phyloP scores from a whole-genome alignment of 225 moss, liverwort and hornwort genomes.

The Anthoceros angustus region DNA sequence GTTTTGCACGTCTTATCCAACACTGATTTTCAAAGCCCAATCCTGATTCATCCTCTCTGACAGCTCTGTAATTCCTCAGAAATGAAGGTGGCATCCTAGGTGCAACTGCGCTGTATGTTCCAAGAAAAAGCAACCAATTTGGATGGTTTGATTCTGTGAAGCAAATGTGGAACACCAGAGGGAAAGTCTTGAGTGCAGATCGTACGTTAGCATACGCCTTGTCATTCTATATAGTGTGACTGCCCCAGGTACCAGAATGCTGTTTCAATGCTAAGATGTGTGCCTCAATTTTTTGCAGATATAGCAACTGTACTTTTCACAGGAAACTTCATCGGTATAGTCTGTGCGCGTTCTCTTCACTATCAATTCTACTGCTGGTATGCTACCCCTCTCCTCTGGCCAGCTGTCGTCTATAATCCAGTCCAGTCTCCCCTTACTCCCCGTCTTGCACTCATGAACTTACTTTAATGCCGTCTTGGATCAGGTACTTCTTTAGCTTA shows the following conservation, averaged over 20 bases:
- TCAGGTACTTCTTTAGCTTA: slow-evolving; percentile 85
- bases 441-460: background rate
- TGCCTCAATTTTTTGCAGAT: slow-evolving; percentile 18
- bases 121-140: slow-evolving; percentile 1
- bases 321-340: slow-evolving; percentile 84
- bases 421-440: background rate
- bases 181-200: background rate
- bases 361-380: slow-evolving; percentile 99
- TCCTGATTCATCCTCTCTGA: background rate
- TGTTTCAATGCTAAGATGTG: background rate
- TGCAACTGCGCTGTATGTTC: slow-evolving; percentile 16
- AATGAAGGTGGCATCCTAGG: slow-evolving; percentile 53
- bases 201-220: background rate
- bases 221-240: background rate
- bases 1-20: slow-evolving; percentile 5
- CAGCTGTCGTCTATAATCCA: background rate
- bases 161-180: background rate
- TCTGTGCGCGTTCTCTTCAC: slow-evolving; percentile 80
- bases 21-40: background rate
- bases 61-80: slow-evolving; percentile 22
- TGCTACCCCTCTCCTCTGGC: slow-evolving; percentile 5
- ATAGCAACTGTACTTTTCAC: slow-evolving; percentile 66
- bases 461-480: background rate
- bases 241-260: background rate
- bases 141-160: background rate